Evolutionary conservation across 2,329 filamentous ascomycete species (phyloP), one percentile per base, ranked within the genome.

Genomic region (Metarhizium brunneum): DNA sequence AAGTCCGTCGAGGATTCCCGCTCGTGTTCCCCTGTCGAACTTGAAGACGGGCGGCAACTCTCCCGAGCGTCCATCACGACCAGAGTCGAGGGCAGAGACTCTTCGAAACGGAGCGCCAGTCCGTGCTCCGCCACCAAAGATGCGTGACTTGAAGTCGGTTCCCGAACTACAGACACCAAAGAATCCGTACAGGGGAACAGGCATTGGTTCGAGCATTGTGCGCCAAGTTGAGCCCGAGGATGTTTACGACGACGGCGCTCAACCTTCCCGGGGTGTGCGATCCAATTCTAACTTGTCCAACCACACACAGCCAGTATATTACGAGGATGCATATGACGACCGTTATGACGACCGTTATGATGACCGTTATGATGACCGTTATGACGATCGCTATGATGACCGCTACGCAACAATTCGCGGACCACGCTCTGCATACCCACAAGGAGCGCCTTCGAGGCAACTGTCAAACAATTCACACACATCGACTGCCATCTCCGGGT

Each of bases 91-190:
- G 59, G 67, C 73, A 50, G 73, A 77, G 48, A 73, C 76, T 53
- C 68, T 82, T 55, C 77, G 81, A 16, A 73, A 75, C 29, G 81
- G 78, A 30, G 80, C 82, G 53, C 82, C 81, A 0, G 69, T 78
- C 65, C 78, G 84, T 59, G 86, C 86, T 1, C 90, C 90, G 40
- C 92, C 92, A 13, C 92, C 92, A 51, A 94, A 91, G 69, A 96
- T 97, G 91, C 85, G 92, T 61, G 90, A 95, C 47, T 78, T 96
- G 52, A 66, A 73, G 50, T 72, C 75, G 7, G 71, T 76, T 8
- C 75, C 77, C 2, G 77, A 81, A 52, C 71, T 83, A 18, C 76
- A 79, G 57, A 76, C 78, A 0, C 77, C 78, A 0, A 61, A 60
- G 14, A 78, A 77, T 60, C 73, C 73, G 6, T 82, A 81, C 63